A percentile compares a stretch with the other conserved stretches of the same genome.
These are phyloP conservation scores for Fusarium musae DNA, from an alignment of 2,329 filamentous ascomycete genomes.

Conservation along the genomic window DNA sequence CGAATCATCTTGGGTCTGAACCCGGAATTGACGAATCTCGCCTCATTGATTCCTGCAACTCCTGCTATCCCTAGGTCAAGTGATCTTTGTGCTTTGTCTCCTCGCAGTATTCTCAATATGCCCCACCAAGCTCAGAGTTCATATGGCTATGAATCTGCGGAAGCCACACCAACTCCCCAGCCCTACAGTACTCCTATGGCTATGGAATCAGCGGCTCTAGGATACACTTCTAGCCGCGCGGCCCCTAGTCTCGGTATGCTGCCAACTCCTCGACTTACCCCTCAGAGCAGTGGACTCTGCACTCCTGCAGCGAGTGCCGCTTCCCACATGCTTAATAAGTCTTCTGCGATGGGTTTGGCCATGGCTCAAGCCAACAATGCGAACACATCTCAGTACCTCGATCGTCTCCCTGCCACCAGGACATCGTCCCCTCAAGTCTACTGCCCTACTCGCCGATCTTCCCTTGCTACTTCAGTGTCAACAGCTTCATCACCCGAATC, in stretches of 20 bases:
- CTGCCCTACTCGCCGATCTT: conserved; percentile 65
- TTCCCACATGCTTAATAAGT: conserved; percentile 60
- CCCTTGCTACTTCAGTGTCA: conserved; percentile 71
- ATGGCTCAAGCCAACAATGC: conserved; percentile 65
- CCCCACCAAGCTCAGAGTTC: conserved; percentile 51
- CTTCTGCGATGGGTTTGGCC: conserved; percentile 69
- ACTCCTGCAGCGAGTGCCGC: conserved; percentile 70
- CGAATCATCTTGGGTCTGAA: conserved; percentile 67
- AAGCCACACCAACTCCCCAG: conserved; percentile 55
- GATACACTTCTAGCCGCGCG: conserved; percentile 58
- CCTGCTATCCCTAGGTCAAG: conserved; percentile 46
- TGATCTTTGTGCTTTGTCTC: conserved; percentile 53
- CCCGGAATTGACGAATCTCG: conserved; percentile 68
- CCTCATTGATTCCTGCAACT: conserved; percentile 58
- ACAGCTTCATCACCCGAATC: conserved; percentile 74
- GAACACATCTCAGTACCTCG: conserved; percentile 60
- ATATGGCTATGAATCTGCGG: conserved; percentile 52
- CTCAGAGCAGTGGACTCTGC: conserved; percentile 65
- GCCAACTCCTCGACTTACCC: conserved; percentile 69
- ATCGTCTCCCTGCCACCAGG: conserved; percentile 62
- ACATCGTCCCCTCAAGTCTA: conserved; percentile 65
- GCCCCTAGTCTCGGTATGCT: conserved; percentile 66
- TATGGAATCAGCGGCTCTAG: conserved; percentile 60
- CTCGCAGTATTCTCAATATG: conserved; percentile 58
- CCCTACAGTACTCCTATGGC: conserved; percentile 54